Evolutionary conservation across 176 grass and related monocot species (phyloP).

Genomic region (Panicum miliaceum): DNA sequence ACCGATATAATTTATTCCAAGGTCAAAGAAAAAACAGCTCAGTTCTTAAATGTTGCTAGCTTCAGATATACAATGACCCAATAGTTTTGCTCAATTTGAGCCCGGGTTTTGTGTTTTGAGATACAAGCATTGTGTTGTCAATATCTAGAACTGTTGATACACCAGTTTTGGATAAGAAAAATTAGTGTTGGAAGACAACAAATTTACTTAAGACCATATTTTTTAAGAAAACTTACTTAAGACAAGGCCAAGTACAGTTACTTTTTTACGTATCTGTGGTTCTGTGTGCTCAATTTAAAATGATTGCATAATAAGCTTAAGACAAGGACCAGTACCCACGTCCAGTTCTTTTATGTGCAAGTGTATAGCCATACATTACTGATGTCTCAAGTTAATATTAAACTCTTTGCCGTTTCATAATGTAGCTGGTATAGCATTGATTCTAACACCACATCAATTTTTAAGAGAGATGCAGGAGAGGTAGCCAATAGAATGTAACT

Average conservation of each 20-base stretch:
- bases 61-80: no score
- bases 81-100: no score
- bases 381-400: constrained; percentile 21
- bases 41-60: no score
- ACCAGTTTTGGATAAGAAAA: no score
- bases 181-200: constrained; percentile 7
- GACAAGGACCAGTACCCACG: constrained; percentile 8
- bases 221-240: background rate
- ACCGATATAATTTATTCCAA: no score
- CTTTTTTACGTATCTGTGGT: background rate
- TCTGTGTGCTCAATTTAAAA: background rate
- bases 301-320: constrained; percentile 20
- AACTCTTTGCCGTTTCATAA: constrained; percentile 27
- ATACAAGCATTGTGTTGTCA: no score
- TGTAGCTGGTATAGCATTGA: constrained; percentile 33
- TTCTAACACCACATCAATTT: constrained; percentile 31
- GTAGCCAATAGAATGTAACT: constrained; percentile 45
- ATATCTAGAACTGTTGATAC: no score
- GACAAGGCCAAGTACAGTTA: constrained; percentile 15
- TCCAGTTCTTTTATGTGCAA: constrained; percentile 33
- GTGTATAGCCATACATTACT: constrained; percentile 2
- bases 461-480: constrained; percentile 9
- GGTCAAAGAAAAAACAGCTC: no score
- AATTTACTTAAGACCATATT: background rate
- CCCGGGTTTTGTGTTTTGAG: no score